These are phyloP conservation scores for Sisymbrium altissimum DNA, from an alignment of 345 rosid genomes.

Conservation along the genomic window DNA sequence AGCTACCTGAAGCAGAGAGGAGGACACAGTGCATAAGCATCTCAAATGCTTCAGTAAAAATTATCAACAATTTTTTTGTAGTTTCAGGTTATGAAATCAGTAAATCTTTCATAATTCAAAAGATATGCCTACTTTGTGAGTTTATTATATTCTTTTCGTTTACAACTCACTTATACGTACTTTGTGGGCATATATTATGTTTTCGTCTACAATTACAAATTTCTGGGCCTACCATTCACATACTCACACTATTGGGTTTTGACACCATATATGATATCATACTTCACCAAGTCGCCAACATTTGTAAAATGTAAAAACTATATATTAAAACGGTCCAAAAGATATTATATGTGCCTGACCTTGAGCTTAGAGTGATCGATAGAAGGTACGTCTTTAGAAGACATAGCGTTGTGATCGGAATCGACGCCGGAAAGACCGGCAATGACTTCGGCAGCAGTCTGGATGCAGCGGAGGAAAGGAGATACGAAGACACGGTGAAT, in stretches of 20 bases:
- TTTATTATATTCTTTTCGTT: not conserved
- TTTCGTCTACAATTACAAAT: not conserved
- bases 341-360: slow-evolving; percentile 34
- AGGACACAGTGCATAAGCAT: not conserved
- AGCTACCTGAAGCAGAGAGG: slow-evolving; percentile 46
- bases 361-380: slow-evolving; percentile 52
- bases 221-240: not conserved
- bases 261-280: not conserved
- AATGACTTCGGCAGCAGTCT: slow-evolving; percentile 59
- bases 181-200: not conserved
- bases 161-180: not conserved
- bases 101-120: not conserved
- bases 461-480: slow-evolving; percentile 80
- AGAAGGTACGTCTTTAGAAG: slow-evolving; percentile 24
- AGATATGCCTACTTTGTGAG: not conserved
- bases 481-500: slow-evolving; percentile 83
- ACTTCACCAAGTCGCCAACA: not conserved
- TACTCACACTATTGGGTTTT: too few species aligned
- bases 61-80: not conserved
- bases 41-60: not conserved
- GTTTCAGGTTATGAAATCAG: not conserved
- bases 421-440: slow-evolving; percentile 46
- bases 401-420: slow-evolving; percentile 20
- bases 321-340: not conserved
- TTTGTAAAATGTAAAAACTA: not conserved